Evolutionary conservation across 306 rosid species (phyloP).

Genomic region (Comarum palustre): DNA sequence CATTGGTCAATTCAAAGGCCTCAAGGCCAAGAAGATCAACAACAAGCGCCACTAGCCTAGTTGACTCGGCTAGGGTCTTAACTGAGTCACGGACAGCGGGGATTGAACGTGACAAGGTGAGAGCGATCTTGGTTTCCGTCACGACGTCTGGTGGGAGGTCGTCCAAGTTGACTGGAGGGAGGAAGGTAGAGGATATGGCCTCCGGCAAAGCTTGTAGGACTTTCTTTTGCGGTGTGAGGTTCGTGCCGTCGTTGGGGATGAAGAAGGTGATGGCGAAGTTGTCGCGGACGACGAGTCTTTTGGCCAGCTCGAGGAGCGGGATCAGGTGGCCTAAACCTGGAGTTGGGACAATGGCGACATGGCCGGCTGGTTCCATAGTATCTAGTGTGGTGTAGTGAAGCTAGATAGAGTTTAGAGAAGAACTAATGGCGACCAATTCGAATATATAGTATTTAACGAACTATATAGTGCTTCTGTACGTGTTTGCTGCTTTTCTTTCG

Average conservation of each 20-base stretch:
- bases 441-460: no score
- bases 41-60: constrained; percentile 5
- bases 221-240: background rate
- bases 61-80: background rate
- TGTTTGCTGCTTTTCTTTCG: background rate
- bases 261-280: constrained; percentile 23
- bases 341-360: constrained; percentile 22
- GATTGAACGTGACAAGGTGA: constrained; percentile 22
- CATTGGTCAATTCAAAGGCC: constrained; percentile 19
- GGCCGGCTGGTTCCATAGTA: constrained; percentile 6
- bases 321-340: constrained; percentile 31
- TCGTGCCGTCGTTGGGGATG: constrained; percentile 18
- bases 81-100: constrained; percentile 14
- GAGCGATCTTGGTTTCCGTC: background rate
- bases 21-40: constrained; percentile 16
- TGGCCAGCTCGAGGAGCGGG: constrained; percentile 27
- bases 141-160: background rate
- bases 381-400: background rate
- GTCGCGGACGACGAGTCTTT: constrained; percentile 19
- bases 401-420: background rate
- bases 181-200: constrained; percentile 5
- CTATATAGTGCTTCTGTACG: background rate
- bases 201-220: constrained; percentile 18
- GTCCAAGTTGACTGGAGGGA: no score
- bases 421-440: no score